These are phyloP conservation scores for Colletotrichum cuscutae DNA, from an alignment of 2,329 filamentous ascomycete species.

Conservation along the genomic window DNA sequence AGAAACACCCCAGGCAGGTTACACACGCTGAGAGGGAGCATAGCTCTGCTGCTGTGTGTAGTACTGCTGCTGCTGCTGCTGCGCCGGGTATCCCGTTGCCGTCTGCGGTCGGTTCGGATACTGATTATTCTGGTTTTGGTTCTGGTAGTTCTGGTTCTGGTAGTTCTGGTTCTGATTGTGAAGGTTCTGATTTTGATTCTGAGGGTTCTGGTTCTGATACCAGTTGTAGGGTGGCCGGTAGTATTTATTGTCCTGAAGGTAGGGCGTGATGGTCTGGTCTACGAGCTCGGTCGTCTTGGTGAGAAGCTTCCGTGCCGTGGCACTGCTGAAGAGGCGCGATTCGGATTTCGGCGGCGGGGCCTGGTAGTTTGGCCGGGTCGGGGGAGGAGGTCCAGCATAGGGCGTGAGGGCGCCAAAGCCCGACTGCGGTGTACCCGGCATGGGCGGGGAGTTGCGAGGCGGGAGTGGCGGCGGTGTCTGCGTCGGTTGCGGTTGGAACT, in stretches of 20 bases:
- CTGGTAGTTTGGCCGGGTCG: conserved; percentile 10
- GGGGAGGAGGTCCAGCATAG: conserved; percentile 14
- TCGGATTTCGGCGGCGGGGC: conserved; percentile 6
- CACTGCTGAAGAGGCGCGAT: conserved; percentile 44
- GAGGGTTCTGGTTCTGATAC: background rate
- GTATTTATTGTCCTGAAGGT: conserved; percentile 31
- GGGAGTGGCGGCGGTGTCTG: conserved; percentile 18
- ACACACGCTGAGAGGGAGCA: conserved; percentile 23
- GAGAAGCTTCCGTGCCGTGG: conserved; percentile 47
- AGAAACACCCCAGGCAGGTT: background rate
- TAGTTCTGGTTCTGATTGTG: background rate
- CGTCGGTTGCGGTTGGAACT: background rate
- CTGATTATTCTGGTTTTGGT: background rate
- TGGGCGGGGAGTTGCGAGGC: conserved; percentile 5
- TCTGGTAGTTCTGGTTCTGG: background rate
- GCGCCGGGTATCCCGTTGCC: no score
- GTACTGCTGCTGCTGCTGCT: conserved; percentile 19
- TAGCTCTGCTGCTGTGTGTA: conserved; percentile 21
- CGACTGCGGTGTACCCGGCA: background rate
- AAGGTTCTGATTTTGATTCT: background rate
- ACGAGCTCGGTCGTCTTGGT: conserved; percentile 48
- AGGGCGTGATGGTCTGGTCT: conserved; percentile 42
- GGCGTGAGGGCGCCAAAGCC: background rate
- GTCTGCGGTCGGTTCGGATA: background rate
- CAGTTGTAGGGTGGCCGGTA: conserved; percentile 28